Evolutionary conservation across 371 early-diverging fungal species (phyloP), one percentile per base, ranked within the genome.

Genomic region (Zychaea mexicana): DNA sequence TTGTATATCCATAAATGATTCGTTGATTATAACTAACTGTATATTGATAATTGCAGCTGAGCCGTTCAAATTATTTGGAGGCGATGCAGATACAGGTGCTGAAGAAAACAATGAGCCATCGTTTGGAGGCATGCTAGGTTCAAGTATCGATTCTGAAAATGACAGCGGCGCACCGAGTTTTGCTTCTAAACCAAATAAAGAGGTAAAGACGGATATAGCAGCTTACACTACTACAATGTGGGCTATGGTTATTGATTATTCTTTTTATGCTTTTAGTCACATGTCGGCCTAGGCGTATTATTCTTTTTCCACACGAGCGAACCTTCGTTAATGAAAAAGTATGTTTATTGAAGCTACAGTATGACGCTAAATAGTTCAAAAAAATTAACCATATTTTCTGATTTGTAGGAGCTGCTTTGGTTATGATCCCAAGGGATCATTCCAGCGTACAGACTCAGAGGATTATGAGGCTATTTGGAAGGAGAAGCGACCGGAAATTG

Each of bases 51-150:
- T 13, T 28, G 33, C 54, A 70, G 73, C 66, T 1, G 74, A 69
- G 24, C 70, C 79, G 5, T 87, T 87, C 57, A 84, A 78, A 36
- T 38, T 87, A 28, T 87, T 87, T 73, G 87, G 85, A 33, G 78
- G 66, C 9, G 78, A 76, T 30, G 70, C 65, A 15, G 70, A 73
- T 21, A 67, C 71, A 2, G 76, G 66, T 8, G 76, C 69, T 24
- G 70, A 69, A 10, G 68, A 73, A n/a, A 57, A 70, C 28, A 57
- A 49, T 21, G 61, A 56, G n/a, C 52, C 62, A 21, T 60, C 28
- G 30, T 28, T 57, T 61, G 19, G 58, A 19, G 22, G 17, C 19
- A 62, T 52, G 42, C 19, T 61, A 12, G 59, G 38, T 32, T 28
- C 30, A 32, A 19, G 52, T 32, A n/a, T n/a, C n/a, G 52, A 67